Percentiles rank a stretch among this genome's conserved stretches.
phyloP scores from a whole-genome alignment of 2,329 filamentous ascomycete genomes.

The Diplodia intermedia region DNA sequence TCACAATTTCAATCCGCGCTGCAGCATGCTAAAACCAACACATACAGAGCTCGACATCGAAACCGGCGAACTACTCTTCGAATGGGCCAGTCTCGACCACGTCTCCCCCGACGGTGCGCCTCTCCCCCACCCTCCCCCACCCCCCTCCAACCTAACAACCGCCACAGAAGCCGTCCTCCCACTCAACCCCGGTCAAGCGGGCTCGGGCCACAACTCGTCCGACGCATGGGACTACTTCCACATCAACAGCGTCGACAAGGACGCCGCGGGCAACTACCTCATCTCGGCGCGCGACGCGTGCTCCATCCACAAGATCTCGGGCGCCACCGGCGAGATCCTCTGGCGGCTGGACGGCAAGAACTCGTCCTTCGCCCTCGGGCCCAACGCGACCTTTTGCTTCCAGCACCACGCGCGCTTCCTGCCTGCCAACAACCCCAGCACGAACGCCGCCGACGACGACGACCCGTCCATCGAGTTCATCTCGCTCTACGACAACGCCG shows the following conservation, averaged over 20 bases:
- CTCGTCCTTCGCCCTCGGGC: slow-evolving; percentile 50
- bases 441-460: too few relatives aligned
- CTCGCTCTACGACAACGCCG: slow-evolving; percentile 51
- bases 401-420: slow-evolving; percentile 61
- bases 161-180: slow-evolving; percentile 41
- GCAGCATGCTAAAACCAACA: slow-evolving; percentile 33
- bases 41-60: slow-evolving; percentile 53
- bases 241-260: slow-evolving; percentile 49
- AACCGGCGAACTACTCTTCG: slow-evolving; percentile 49
- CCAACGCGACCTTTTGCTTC: slow-evolving; percentile 39
- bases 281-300: slow-evolving; percentile 37
- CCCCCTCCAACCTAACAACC: background rate
- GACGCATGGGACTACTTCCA: slow-evolving; percentile 52
- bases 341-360: slow-evolving; percentile 60
- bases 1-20: background rate
- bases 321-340: slow-evolving; percentile 52
- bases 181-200: slow-evolving; percentile 36
- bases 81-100: slow-evolving; percentile 50
- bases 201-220: slow-evolving; percentile 41
- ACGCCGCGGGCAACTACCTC: slow-evolving; percentile 39
- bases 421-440: too few relatives aligned
- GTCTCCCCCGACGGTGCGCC: slow-evolving; percentile 39
- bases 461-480: slow-evolving; percentile 34
- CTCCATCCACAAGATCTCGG: slow-evolving; percentile 36
- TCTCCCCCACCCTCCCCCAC: background rate